phyloP scores from a whole-genome alignment of 2,329 filamentous ascomycete genomes.

The Teratosphaeria gauchensis region DNA sequence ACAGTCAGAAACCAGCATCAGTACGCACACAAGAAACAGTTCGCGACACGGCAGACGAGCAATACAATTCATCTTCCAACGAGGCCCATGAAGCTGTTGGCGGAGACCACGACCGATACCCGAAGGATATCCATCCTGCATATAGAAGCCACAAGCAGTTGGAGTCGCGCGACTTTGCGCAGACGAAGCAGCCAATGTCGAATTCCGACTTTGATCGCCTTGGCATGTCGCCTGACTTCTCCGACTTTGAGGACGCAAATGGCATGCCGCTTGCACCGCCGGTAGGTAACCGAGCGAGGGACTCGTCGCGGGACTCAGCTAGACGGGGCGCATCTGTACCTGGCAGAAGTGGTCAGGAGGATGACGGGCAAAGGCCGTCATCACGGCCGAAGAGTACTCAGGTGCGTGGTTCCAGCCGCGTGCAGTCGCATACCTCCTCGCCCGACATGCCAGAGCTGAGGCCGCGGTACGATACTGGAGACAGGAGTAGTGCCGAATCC shows the following conservation, averaged over 20 bases:
- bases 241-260: conserved; percentile 13
- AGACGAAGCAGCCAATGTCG: conserved; percentile 1
- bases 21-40: not conserved
- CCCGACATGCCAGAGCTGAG: not conserved
- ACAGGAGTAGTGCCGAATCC: conserved; percentile 26
- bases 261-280: conserved; percentile 1
- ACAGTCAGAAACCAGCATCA: conserved; percentile 1
- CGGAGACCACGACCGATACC: conserved; percentile 18
- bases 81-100: conserved; percentile 12
- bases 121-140: not conserved
- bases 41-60: not conserved
- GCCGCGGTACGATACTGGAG: conserved; percentile 12
- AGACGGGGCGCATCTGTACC: not conserved
- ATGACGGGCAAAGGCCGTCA: not conserved
- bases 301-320: not conserved
- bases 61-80: conserved; percentile 7
- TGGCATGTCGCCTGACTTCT: conserved; percentile 14
- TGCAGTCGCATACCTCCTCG: not conserved
- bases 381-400: not conserved
- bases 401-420: not conserved
- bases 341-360: not conserved
- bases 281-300: not conserved
- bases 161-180: not conserved
- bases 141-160: not conserved
- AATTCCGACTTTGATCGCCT: conserved; percentile 6